A percentile compares a stretch with the other conserved stretches of the same genome.
phyloP scores from a whole-genome alignment of 1,284 basidiomycete species.

The Cryptococcus depauperatus region DNA sequence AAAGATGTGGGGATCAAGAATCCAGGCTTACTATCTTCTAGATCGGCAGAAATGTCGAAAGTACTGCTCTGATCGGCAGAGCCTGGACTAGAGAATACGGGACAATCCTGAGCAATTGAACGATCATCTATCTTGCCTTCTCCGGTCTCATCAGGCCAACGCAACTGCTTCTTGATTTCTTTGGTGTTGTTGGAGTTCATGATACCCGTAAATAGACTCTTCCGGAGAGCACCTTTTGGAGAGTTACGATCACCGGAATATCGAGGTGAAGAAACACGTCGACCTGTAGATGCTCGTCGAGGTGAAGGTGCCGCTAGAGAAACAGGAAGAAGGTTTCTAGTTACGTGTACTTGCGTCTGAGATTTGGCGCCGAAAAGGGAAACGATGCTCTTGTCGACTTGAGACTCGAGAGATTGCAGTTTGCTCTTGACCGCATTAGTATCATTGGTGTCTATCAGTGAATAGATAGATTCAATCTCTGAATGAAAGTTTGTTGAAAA shows the following conservation, averaged over 20 bases:
- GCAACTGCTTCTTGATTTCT: conserved; percentile 2
- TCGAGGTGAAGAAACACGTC: conserved; percentile 1
- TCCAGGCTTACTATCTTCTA: conserved; percentile 7
- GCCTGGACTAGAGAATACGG: conserved; percentile 11
- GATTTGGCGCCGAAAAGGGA: conserved; percentile 9
- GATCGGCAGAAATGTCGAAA: conserved; percentile 3
- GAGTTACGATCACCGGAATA: conserved; percentile 5
- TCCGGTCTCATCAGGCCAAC: conserved; percentile 15
- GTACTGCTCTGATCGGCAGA: background rate
- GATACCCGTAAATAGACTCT: conserved; percentile 5
- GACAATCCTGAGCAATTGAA: conserved; percentile 15
- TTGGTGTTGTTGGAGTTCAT: background rate
- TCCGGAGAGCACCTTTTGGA: conserved; percentile 7
- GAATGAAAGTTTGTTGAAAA: conserved; percentile 6
- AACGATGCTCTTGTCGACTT: conserved; percentile 8
- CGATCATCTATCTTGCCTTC: conserved; percentile 16
- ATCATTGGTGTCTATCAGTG: background rate
- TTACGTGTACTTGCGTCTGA: too few species aligned
- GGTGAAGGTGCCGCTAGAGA: conserved; percentile 14
- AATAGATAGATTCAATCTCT: conserved; percentile 4
- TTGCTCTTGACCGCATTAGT: conserved; percentile 6
- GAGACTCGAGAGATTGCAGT: conserved; percentile 8
- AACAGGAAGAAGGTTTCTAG: conserved; percentile 6
- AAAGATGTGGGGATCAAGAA: conserved; percentile 8
- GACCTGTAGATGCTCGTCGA: conserved; percentile 7